Evolutionary conservation across 2,329 filamentous ascomycete genomes (phyloP).

Genomic region (Ophiostoma tasmaniense): DNA sequence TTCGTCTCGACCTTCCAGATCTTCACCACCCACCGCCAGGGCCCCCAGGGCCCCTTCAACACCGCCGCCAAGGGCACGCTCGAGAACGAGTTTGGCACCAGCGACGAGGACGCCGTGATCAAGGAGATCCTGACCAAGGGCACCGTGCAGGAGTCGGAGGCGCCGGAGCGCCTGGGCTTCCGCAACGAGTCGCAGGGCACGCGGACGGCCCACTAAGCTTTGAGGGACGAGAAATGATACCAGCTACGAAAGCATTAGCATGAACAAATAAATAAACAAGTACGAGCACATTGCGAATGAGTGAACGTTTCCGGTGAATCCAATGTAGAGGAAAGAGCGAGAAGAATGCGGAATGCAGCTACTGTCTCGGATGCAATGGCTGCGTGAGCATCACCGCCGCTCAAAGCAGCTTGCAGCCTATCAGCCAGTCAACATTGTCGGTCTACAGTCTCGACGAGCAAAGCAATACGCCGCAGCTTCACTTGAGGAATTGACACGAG

Average conservation of each 20-base stretch:
- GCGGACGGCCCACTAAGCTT: slow-evolving; percentile 22
- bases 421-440: neutral
- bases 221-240: neutral
- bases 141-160: slow-evolving; percentile 51
- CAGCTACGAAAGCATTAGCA: neutral
- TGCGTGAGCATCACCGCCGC: neutral
- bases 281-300: neutral
- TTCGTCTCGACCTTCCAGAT: slow-evolving; percentile 85
- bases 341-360: too few relatives aligned
- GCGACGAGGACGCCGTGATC: slow-evolving; percentile 70
- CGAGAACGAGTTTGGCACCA: slow-evolving; percentile 80
- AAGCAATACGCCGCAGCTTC: neutral
- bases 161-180: slow-evolving; percentile 42
- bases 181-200: slow-evolving; percentile 46
- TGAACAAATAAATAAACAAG: neutral
- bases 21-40: slow-evolving; percentile 82
- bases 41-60: slow-evolving; percentile 72
- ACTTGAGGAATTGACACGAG: neutral
- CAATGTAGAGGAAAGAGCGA: too few relatives aligned
- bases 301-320: too few relatives aligned
- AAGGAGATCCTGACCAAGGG: slow-evolving; percentile 74
- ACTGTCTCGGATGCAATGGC: neutral
- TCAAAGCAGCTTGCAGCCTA: neutral
- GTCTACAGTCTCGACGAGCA: neutral
- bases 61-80: slow-evolving; percentile 64